phyloP scores from a whole-genome alignment of 306 rosid species.

The Trifolium fragiferum region DNA sequence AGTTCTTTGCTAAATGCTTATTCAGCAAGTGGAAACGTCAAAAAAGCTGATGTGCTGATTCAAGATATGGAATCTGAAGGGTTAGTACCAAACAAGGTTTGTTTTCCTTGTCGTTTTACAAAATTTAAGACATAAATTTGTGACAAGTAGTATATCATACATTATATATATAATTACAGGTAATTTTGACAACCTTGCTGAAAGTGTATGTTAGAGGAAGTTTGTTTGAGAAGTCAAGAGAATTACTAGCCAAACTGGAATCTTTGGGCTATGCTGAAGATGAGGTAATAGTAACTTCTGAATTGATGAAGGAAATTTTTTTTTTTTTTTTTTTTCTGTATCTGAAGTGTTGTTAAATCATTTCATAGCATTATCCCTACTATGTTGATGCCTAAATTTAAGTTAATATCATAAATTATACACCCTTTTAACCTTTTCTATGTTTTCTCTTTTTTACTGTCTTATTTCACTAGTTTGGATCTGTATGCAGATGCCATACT shows the following conservation, averaged over 20 bases:
- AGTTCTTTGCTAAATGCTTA: slow-evolving; percentile 91
- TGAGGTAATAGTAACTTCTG: slow-evolving; percentile 62
- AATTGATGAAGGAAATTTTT: too few relatives aligned
- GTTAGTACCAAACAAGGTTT: slow-evolving; percentile 95
- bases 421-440: slow-evolving; percentile 2
- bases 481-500: slow-evolving; percentile 79
- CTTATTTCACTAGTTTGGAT: slow-evolving; percentile 22
- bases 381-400: slow-evolving; percentile 22
- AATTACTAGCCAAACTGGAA: slow-evolving; percentile 70
- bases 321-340: slow-evolving; percentile 34
- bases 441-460: slow-evolving; percentile 23
- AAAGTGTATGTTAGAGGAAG: slow-evolving; percentile 95
- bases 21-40: slow-evolving; percentile 66
- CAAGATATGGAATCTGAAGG: slow-evolving; percentile 81
- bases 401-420: slow-evolving; percentile 24
- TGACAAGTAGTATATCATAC: background rate
- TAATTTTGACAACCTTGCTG: slow-evolving; percentile 82
- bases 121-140: background rate
- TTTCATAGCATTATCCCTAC: slow-evolving; percentile 12
- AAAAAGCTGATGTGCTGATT: slow-evolving; percentile 72
- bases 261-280: slow-evolving; percentile 80
- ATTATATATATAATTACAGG: slow-evolving; percentile 54
- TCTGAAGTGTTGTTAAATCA: slow-evolving; percentile 26
- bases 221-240: slow-evolving; percentile 82
- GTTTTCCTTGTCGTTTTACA: slow-evolving; percentile 55